Percentiles rank a stretch among this genome's conserved stretches.
Conservation (phyloP, 495 filamentous ascomycete species). For the Cenococcum geophilum region DNA sequence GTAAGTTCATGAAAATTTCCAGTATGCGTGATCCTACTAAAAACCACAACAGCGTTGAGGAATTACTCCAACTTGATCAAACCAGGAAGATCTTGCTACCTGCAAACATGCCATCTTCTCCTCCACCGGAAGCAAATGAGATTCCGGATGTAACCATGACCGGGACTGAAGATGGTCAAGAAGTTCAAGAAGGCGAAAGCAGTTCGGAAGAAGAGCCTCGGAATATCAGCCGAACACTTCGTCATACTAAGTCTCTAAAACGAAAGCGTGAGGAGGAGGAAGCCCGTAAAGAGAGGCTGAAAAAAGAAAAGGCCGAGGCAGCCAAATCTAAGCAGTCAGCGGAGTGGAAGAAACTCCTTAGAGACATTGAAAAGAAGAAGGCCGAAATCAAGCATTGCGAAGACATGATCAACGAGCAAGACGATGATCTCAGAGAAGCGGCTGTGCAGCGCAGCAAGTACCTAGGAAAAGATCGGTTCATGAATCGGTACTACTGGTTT, state of each 20-base stretch:
- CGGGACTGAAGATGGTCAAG: conserved; percentile 48
- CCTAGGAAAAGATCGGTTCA: conserved; percentile 89
- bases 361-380: conserved; percentile 81
- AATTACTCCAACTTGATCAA: conserved; percentile 74
- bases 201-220: conserved; percentile 16
- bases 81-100: conserved; percentile 81
- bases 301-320: conserved; percentile 69
- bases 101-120: conserved; percentile 55
- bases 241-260: conserved; percentile 62
- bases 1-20: conserved; percentile 51
- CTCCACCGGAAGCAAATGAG: conserved; percentile 54
- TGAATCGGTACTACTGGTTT: conserved; percentile 98
- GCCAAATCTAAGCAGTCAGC: conserved; percentile 77
- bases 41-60: conserved; percentile 57
- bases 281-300: conserved; percentile 54
- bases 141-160: conserved; percentile 45
- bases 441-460: conserved; percentile 85
- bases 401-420: conserved; percentile 71
- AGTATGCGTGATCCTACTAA: conserved; percentile 21
- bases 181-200: conserved; percentile 48
- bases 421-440: conserved; percentile 87
- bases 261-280: conserved; percentile 66
- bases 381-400: conserved; percentile 71
- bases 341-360: conserved; percentile 77
- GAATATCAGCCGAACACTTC: conserved; percentile 54